Conservation (phyloP, 169 alveolate species). For the Cryptosporidium muris region DNA sequence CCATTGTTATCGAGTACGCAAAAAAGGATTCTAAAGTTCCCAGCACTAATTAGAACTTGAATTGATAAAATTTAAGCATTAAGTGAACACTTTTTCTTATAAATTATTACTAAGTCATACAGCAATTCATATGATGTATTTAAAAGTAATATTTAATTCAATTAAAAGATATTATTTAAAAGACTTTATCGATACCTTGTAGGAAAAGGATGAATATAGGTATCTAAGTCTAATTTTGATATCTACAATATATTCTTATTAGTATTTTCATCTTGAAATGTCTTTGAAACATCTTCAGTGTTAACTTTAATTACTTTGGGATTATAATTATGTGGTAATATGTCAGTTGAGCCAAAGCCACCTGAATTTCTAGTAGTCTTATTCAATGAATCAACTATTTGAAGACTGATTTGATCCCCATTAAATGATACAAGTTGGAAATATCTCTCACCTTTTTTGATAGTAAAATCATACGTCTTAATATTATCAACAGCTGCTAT, state of each 20-base stretch:
- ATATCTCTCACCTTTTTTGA: constrained; percentile 80
- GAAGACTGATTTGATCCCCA: constrained; percentile 85
- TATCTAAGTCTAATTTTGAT: no score
- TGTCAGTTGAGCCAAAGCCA: constrained; percentile 89
- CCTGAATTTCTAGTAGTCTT: constrained; percentile 87
- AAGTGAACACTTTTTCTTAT: no score
- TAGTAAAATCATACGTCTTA: constrained; percentile 82
- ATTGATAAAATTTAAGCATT: no score
- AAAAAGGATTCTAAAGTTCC: constrained; percentile 1
- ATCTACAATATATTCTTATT: background rate
- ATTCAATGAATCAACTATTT: constrained; percentile 85
- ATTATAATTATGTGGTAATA: constrained; percentile 11
- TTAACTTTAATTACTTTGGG: constrained; percentile 23
- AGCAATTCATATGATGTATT: no score
- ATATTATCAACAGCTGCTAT: constrained; percentile 88
- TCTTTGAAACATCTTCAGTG: no score
- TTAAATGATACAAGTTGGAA: constrained; percentile 86
- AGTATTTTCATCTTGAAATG: background rate
- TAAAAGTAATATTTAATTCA: no score
- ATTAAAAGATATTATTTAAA: no score
- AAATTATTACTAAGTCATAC: no score
- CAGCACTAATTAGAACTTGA: no score
- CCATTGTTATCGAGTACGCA: constrained; percentile 46
- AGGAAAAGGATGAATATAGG: no score
- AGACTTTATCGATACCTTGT: no score